Evolutionary conservation across 2,329 filamentous ascomycete species (phyloP), one percentile per base, ranked within the genome.

Genomic region (Fusarium begoniae): DNA sequence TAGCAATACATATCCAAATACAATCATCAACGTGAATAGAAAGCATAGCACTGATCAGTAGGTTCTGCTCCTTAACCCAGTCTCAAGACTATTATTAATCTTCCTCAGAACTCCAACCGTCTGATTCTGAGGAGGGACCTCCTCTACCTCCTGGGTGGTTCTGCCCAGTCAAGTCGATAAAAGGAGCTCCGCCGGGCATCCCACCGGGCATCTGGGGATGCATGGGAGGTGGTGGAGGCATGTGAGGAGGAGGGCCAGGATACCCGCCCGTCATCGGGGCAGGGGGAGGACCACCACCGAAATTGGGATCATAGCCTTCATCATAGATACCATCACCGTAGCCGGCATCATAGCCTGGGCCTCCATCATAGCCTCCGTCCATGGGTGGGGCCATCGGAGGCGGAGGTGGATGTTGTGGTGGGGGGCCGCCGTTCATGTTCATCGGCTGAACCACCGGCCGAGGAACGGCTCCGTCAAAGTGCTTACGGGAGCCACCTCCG

Each of bases 391-490:
- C 64, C 72, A 75, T 75, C 64, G 65, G 58, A 38, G 63, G 71
- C 22, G 65, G 72, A 37, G 72, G 51, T 28, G 24, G 40, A 57
- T 57, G 71, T 28, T 73, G 71, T n/a, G 69, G 70, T 44, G 65
- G 65, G 45, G 65, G 65, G 24, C 54, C 63, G 14, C 60, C 69
- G 57, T 72, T 66, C 70, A 75, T 71, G 18, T 75, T 75, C 28
- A 55, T 57, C 28, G 63, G 66, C 22, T 68, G 63, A 30, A 68
- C 66, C 18, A 74, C 51, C 35, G 73, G 68, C 40, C 72, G 63
- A 18, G 76, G 76, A 17, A 78, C 63, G 18, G 74, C 76, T 32
- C 75, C 76, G 24, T 78, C 66, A 53, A 77, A 78, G 57, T 78
- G 76, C 51, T 78, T 77, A 41, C 71, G 76, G 45, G 71, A 72